Evolutionary conservation across 2,329 filamentous ascomycete genomes (phyloP).

Genomic region (Ascochyta rabiei): DNA sequence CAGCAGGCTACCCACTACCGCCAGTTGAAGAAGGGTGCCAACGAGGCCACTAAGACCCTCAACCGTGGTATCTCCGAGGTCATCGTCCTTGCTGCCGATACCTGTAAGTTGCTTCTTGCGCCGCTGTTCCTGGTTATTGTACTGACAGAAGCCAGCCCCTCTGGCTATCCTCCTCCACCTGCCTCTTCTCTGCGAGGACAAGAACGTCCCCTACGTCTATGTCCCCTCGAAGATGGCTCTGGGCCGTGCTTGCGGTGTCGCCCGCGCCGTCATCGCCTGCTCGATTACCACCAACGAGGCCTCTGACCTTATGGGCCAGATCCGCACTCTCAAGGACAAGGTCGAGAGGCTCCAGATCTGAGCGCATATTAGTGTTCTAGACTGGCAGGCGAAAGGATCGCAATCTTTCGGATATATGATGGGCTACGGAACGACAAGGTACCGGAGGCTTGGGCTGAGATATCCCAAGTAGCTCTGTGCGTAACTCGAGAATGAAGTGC

Average conservation of each 20-base stretch:
- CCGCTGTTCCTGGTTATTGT: background rate
- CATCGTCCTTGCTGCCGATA: constrained; percentile 82
- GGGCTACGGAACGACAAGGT: constrained; percentile 22
- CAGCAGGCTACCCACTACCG: constrained; percentile 41
- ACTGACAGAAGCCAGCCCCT: constrained; percentile 52
- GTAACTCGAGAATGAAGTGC: constrained; percentile 39
- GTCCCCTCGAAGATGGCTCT: constrained; percentile 80
- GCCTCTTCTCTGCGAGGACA: constrained; percentile 87
- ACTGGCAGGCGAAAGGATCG: background rate
- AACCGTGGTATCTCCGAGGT: constrained; percentile 91
- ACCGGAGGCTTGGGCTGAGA: constrained; percentile 26
- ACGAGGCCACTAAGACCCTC: constrained; percentile 79
- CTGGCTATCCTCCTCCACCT: constrained; percentile 73
- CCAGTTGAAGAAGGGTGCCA: constrained; percentile 54
- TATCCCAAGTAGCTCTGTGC: constrained; percentile 21
- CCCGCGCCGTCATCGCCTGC: constrained; percentile 82
- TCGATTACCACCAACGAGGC: constrained; percentile 74
- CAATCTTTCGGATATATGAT: constrained; percentile 14
- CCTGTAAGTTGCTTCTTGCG: constrained; percentile 51
- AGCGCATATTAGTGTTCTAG: constrained; percentile 1
- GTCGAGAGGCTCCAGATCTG: constrained; percentile 94
- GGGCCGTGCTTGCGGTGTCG: constrained; percentile 79
- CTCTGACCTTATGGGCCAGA: constrained; percentile 81
- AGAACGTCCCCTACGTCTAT: constrained; percentile 67
- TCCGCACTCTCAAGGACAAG: constrained; percentile 89